Percentiles rank a stretch among this genome's conserved stretches.
Evolutionary conservation across 2,329 filamentous ascomycete genomes (phyloP).

Genomic region (Trichophyton benhamiae): DNA sequence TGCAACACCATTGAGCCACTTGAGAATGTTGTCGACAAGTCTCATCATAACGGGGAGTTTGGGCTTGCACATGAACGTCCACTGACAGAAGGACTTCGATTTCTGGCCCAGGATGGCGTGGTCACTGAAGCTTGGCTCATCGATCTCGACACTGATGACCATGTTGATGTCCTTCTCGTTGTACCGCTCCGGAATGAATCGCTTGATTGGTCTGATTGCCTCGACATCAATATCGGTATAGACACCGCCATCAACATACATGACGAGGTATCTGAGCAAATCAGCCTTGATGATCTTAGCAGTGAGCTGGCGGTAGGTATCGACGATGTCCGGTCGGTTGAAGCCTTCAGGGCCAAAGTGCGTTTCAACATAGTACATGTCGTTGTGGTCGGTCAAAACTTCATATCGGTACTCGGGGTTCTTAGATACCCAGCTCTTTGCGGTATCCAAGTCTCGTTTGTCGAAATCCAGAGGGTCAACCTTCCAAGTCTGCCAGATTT

Average conservation of each 20-base stretch:
- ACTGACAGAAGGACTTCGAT: constrained; percentile 60
- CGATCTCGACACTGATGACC: constrained; percentile 59
- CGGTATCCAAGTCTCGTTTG: constrained; percentile 47
- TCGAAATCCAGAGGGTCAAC: constrained; percentile 55
- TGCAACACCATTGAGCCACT: constrained; percentile 51
- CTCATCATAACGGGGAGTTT: constrained; percentile 54
- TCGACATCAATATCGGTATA: constrained; percentile 51
- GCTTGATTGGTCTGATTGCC: constrained; percentile 40
- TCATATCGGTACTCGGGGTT: constrained; percentile 58
- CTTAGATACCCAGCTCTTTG: constrained; percentile 53
- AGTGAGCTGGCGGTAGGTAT: constrained; percentile 47
- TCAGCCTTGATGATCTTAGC: constrained; percentile 57
- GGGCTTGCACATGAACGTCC: constrained; percentile 62
- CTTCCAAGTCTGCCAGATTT: constrained; percentile 72
- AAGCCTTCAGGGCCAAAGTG: constrained; percentile 54
- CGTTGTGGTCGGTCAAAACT: constrained; percentile 57
- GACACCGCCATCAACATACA: constrained; percentile 53
- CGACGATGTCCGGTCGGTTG: constrained; percentile 54
- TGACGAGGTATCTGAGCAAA: constrained; percentile 52
- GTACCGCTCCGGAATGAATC: constrained; percentile 53
- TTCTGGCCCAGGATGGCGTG: constrained; percentile 57
- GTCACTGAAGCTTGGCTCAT: constrained; percentile 51
- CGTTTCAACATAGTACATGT: constrained; percentile 54
- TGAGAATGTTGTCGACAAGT: constrained; percentile 56
- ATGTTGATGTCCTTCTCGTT: constrained; percentile 54